A percentile compares a stretch with the other conserved stretches of the same genome.
Evolutionary conservation across 2,329 filamentous ascomycete genomes (phyloP).

Genomic region (Cercospora janseana): DNA sequence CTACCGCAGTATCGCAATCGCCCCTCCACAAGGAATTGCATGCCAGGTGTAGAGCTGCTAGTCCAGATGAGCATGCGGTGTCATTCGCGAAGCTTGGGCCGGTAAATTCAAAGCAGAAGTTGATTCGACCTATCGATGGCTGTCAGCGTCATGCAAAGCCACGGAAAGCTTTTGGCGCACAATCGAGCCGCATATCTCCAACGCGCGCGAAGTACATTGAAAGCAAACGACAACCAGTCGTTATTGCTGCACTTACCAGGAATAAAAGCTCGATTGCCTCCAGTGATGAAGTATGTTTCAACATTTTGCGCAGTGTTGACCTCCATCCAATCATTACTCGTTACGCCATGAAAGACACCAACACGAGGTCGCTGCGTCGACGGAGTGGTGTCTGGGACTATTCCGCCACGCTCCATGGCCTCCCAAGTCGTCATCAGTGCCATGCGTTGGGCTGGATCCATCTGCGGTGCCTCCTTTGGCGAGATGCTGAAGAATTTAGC

Average conservation of each 20-base stretch:
- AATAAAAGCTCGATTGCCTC: slow-evolving; percentile 12
- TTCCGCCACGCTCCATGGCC: slow-evolving; percentile 22
- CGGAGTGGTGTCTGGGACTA: slow-evolving; percentile 31
- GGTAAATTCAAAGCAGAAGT: slow-evolving; percentile 56
- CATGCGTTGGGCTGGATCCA: slow-evolving; percentile 20
- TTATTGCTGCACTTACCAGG: slow-evolving; percentile 56
- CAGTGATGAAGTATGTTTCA: slow-evolving; percentile 26
- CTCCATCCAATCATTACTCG: slow-evolving; percentile 39
- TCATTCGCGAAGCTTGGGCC: slow-evolving; percentile 71
- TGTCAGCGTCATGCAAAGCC: too few relatives aligned
- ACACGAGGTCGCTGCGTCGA: slow-evolving; percentile 34
- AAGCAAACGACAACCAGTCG: too few relatives aligned
- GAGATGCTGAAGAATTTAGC: slow-evolving; percentile 44
- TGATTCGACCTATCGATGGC: slow-evolving; percentile 31
- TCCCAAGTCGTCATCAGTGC: slow-evolving; percentile 23
- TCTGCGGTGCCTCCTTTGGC: slow-evolving; percentile 27
- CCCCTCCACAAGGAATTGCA: slow-evolving; percentile 58
- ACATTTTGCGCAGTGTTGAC: slow-evolving; percentile 32
- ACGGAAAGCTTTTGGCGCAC: too few relatives aligned
- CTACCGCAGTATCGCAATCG: slow-evolving; percentile 25
- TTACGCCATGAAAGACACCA: slow-evolving; percentile 38
- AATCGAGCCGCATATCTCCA: too few relatives aligned
- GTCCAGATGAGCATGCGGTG: slow-evolving; percentile 74
- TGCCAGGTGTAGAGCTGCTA: slow-evolving; percentile 68
- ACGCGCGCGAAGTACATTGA: too few relatives aligned